Evolutionary conservation across 2,329 filamentous ascomycete species (phyloP), one percentile per base, ranked within the genome.

Genomic region (Amauroascus verrucosus): DNA sequence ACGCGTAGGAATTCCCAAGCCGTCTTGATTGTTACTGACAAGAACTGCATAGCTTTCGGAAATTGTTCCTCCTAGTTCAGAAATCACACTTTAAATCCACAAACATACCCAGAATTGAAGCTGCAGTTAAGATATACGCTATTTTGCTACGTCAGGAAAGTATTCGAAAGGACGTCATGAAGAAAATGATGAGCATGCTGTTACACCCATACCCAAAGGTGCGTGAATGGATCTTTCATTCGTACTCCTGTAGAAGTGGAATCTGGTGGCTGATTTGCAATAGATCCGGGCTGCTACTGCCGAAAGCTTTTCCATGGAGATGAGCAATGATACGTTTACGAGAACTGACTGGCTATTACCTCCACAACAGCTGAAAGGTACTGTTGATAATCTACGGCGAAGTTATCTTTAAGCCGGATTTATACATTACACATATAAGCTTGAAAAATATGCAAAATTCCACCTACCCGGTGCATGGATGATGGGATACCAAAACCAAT

Each of bases 181-280:
- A 78, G 64, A 86, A 89, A 65, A 71, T 96, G 38, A 78, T 79
- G 0, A 81, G 78, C 20, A 80, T 95, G 73, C 72, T 95, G 58
- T 69, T 81, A 54, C 91, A 95, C 72, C 87, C 88, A 0, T 95
- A 88, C 75, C 88, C 90, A 5, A 79, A 80, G 62, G 82, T 94
- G 60, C 71, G 83, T 62, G 16, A 16, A 40, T 41, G 20, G 11
- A 13, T 35, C 5, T 35, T 11, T 35, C 13, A 3, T 35, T 35
- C 3, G 8, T 11, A 35, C 13, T 11, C 13, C 7, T 22, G 28
- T 24, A 22, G 2, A 7, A 6, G 16, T 28, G n/a, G 7, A 38
- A 28, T 11, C 35, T 38, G 20, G n/a, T 56, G 14, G 35, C 54
- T 60, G 46, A 60, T 32, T 2, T 35, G 1, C 30, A 47, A 37